Evolutionary conservation across 2,329 filamentous ascomycete genomes (phyloP).

Genomic region (Fusarium sarcochroum): DNA sequence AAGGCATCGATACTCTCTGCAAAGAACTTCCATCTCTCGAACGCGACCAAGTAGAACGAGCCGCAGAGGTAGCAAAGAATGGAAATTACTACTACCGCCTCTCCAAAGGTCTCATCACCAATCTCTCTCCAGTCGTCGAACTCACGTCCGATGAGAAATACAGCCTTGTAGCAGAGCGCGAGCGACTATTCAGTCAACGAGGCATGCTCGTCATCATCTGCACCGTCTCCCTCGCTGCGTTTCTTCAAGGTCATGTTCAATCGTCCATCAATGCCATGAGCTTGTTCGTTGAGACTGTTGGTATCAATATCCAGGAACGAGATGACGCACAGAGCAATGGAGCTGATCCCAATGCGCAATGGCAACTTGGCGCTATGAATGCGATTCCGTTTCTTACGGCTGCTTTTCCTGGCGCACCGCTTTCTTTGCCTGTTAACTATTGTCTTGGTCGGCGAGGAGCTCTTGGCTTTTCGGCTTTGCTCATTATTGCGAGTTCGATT

Average conservation of each 20-base stretch:
- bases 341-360: constrained; percentile 1
- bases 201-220: constrained; percentile 39
- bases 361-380: constrained; percentile 53
- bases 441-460: constrained; percentile 56
- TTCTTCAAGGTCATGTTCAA: constrained; percentile 60
- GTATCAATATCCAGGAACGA: constrained; percentile 11
- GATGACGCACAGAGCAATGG: neutral
- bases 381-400: constrained; percentile 56
- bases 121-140: neutral
- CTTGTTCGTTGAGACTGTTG: constrained; percentile 45
- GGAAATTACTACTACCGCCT: constrained; percentile 26
- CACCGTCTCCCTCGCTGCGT: constrained; percentile 59
- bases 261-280: constrained; percentile 58
- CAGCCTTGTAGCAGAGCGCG: constrained; percentile 42
- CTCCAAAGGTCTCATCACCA: constrained; percentile 9
- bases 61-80: constrained; percentile 26
- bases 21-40: constrained; percentile 10
- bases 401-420: constrained; percentile 53
- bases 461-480: constrained; percentile 54
- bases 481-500: constrained; percentile 57
- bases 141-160: constrained; percentile 15
- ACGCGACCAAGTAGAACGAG: constrained; percentile 8
- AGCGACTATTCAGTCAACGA: constrained; percentile 47
- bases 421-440: constrained; percentile 57
- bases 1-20: constrained; percentile 8